Evolutionary conservation across 1,284 basidiomycete genomes (phyloP).

Genomic region (Dichomitus squalens): DNA sequence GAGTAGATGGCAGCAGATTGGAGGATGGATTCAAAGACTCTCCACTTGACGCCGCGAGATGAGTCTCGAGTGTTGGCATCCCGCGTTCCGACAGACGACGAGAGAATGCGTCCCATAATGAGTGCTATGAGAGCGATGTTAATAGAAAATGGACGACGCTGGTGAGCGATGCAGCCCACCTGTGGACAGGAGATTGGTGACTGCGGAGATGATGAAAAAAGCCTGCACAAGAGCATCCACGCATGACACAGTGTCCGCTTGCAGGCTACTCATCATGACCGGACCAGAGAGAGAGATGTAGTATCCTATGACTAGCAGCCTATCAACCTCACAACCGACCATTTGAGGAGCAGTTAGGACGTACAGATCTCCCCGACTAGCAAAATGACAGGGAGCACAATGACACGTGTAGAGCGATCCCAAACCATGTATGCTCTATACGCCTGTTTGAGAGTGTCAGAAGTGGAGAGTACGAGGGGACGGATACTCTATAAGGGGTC

Average conservation of each 20-base stretch:
- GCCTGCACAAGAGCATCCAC: background rate
- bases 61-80: background rate
- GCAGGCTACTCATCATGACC: background rate
- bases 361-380: background rate
- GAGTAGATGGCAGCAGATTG: slow-evolving; percentile 24
- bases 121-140: background rate
- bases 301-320: background rate
- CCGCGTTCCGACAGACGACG: background rate
- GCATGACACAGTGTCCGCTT: background rate
- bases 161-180: background rate
- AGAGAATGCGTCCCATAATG: slow-evolving; percentile 12
- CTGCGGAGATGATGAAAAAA: slow-evolving; percentile 14
- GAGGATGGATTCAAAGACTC: slow-evolving; percentile 22
- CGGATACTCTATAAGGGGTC: background rate
- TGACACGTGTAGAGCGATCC: background rate
- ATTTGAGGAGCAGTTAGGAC: background rate
- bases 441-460: background rate
- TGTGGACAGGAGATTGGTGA: slow-evolving; percentile 16
- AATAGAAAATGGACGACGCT: too few relatives aligned
- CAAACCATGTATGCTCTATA: slow-evolving; percentile 17
- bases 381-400: slow-evolving; percentile 3
- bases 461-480: too few relatives aligned
- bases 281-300: background rate
- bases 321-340: background rate
- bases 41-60: slow-evolving; percentile 5